These are phyloP conservation scores for Thalia dealbata DNA, from an alignment of 176 grass and related monocot species.

Conservation along the genomic window DNA sequence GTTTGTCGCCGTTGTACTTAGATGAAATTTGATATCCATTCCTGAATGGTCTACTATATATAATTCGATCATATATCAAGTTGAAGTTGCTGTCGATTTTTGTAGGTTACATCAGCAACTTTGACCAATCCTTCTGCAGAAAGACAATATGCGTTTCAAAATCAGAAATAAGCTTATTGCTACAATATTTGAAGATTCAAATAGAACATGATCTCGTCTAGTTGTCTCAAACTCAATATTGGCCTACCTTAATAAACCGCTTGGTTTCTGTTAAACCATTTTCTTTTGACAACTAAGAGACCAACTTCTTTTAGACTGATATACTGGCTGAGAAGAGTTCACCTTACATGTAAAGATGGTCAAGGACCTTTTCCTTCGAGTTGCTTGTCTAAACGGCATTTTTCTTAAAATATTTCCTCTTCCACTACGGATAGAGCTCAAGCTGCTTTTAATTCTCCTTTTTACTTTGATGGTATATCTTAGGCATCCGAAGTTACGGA, in stretches of 20 bases:
- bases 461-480: background rate
- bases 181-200: background rate
- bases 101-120: no score
- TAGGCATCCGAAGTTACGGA: slow-evolving; percentile 57
- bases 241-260: background rate
- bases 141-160: no score
- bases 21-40: no score
- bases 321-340: background rate
- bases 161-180: no score
- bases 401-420: background rate
- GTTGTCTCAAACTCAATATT: no score
- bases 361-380: background rate
- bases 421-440: background rate
- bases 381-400: background rate
- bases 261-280: background rate
- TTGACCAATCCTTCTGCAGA: no score
- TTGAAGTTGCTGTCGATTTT: no score
- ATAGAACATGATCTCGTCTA: background rate
- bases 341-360: background rate
- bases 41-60: no score
- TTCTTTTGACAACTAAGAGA: background rate
- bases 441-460: background rate
- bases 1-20: no score
- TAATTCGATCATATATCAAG: no score
- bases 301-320: background rate